Base-by-base conservation (phyloP, 225 moss, liverwort and hornwort genomes). In the Polytrichum commune region DNA sequence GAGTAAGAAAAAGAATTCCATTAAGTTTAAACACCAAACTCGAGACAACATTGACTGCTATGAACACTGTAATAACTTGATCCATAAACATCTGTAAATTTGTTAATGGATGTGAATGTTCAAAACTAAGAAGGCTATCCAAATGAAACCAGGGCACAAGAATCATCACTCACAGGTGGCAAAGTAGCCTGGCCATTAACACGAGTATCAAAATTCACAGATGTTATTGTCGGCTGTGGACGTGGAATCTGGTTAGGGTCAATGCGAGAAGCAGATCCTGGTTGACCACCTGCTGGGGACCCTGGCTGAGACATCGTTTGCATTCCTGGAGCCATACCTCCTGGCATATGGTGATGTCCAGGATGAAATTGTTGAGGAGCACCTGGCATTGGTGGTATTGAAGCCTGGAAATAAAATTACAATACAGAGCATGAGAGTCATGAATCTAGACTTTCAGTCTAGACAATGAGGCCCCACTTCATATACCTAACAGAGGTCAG, bases 171-270 rank as follows among this genome's bases (percentile, higher is more conserved):
- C 89, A 98, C 98, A 86, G 95, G 95, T 64, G 95, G 98, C 69
- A 93, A 77, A 74, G 93, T 98, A 62, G 91, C 86, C 71, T 83
- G 80, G 55, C 91, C 91, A 74, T 98, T 91, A 30, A 95, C 91
- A 58, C 98, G 90, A 18, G 98, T 98, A 55, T 93, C 95, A 68
- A 95, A 98, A 62, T 86, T 81, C 60, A 89, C 80, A 13, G 86
- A 82, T n/a, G 87, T 76, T 9, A 85, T 80, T 64, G 84, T 85
- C 33, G 88, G 91, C 77, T 93, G 88, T 33, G 98, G 98, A 62
- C 98, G 91, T 64, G 98, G 98, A 80, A 98, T 98, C 77, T 98
- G 98, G 76, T 98, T 95, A 55, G 98, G 98, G 69, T 98, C 98
- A 54, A 98, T 98, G 61, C 95, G 95, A 55, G 97, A 98, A 60